Conservation (phyloP, 257 asterid species). For the Misopates orontium region DNA sequence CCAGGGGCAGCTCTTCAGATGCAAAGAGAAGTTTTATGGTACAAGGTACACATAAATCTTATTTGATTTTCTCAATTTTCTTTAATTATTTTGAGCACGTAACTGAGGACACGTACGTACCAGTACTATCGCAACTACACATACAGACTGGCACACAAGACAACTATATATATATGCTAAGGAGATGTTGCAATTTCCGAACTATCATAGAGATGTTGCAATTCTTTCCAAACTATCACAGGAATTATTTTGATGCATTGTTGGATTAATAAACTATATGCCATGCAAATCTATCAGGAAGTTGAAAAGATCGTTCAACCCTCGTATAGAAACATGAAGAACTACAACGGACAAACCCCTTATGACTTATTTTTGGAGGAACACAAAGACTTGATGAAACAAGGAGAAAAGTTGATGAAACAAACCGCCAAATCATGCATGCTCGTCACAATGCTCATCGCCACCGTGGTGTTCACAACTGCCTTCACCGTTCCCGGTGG, state of each 20-base stretch:
- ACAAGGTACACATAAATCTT: constrained; percentile 23
- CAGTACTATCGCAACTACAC: no score
- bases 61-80: not conserved
- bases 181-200: no score
- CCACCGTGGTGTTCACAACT: constrained; percentile 40
- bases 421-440: constrained; percentile 37
- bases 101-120: no score
- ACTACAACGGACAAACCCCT: constrained; percentile 26
- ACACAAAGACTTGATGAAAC: constrained; percentile 30
- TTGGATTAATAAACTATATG: no score
- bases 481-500: constrained; percentile 48
- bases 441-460: constrained; percentile 39
- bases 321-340: constrained; percentile 14
- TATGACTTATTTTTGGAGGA: constrained; percentile 18
- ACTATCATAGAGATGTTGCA: no score
- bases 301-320: constrained; percentile 39
- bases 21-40: constrained; percentile 45
- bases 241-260: no score
- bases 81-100: not conserved
- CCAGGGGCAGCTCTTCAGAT: constrained; percentile 46
- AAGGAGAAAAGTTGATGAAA: constrained; percentile 44
- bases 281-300: constrained; percentile 21
- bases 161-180: no score
- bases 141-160: no score
- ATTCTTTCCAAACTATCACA: no score